Percentiles rank a stretch among this genome's conserved stretches.
phyloP scores from a whole-genome alignment of 108 stramenopile genomes.

The Fistulifera pelliculosa region DNA sequence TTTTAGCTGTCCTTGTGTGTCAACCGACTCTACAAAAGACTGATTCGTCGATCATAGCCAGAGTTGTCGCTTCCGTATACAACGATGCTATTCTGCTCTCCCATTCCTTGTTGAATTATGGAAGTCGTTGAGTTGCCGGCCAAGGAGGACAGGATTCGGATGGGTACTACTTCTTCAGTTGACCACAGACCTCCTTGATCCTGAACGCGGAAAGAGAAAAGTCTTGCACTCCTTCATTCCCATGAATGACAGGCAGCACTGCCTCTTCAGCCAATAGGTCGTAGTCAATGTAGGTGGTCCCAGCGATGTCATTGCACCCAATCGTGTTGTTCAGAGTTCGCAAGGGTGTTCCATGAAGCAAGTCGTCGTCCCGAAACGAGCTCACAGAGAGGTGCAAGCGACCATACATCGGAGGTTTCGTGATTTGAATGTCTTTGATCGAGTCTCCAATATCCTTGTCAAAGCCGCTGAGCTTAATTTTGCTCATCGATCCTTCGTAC shows the following conservation, averaged over 20 bases:
- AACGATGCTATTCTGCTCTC: background rate
- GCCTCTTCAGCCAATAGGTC: constrained; percentile 1
- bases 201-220: constrained; percentile 30
- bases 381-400: constrained; percentile 23
- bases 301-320: background rate
- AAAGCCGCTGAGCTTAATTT: constrained; percentile 20
- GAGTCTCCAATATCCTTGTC: constrained; percentile 30
- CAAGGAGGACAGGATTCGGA: constrained; percentile 15
- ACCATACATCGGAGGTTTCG: constrained; percentile 19
- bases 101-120: background rate
- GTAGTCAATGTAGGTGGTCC: constrained; percentile 10
- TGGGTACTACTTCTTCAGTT: constrained; percentile 9
- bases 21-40: constrained; percentile 1
- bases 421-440: constrained; percentile 21
- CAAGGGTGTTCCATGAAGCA: constrained; percentile 27
- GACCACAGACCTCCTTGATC: constrained; percentile 32
- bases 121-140: background rate
- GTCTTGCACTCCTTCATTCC: constrained; percentile 9
- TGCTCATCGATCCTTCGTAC: constrained; percentile 11
- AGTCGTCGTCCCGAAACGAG: constrained; percentile 18
- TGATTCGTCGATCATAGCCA: constrained; percentile 2
- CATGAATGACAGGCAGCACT: background rate
- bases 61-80: background rate
- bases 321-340: constrained; percentile 14
- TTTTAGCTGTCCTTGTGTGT: too few relatives aligned